These are phyloP conservation scores for Alternaria gansuensis DNA, from an alignment of 2,329 filamentous ascomycete genomes.

Conservation along the genomic window DNA sequence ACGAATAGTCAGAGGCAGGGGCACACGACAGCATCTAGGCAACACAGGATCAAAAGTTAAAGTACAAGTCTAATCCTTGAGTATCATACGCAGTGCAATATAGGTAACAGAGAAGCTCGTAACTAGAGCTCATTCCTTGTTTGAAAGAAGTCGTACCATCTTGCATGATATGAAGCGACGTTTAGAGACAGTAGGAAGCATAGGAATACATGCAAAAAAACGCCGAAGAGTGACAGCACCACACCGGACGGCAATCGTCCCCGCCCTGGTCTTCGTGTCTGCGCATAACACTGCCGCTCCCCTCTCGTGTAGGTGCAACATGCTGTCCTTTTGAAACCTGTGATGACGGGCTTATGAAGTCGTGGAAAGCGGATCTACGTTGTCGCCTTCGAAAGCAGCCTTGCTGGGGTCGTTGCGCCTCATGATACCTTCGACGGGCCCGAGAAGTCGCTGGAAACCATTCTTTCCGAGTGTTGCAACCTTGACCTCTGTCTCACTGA, in stretches of 20 bases:
- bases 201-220: conserved; percentile 51
- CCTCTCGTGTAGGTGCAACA: conserved; percentile 5
- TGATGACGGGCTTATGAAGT: conserved; percentile 24
- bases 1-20: neutral
- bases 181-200: conserved; percentile 53
- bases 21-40: neutral
- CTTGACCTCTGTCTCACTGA: conserved; percentile 87
- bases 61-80: conserved; percentile 23
- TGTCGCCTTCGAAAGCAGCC: conserved; percentile 46
- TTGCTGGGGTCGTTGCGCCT: conserved; percentile 72
- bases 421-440: conserved; percentile 94
- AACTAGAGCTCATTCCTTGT: conserved; percentile 30
- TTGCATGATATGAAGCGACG: conserved; percentile 34
- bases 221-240: conserved; percentile 24
- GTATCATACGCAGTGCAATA: conserved; percentile 45
- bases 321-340: neutral
- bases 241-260: conserved; percentile 8
- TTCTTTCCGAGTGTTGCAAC: conserved; percentile 91
- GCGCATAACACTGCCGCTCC: conserved; percentile 1
- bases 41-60: neutral
- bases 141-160: conserved; percentile 24
- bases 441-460: conserved; percentile 91
- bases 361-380: conserved; percentile 69
- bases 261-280: conserved; percentile 2
- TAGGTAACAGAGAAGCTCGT: conserved; percentile 39